These are phyloP conservation scores for Glaciozyma martinii DNA, from an alignment of 768 basidiomycete genomes.

Conservation along the genomic window DNA sequence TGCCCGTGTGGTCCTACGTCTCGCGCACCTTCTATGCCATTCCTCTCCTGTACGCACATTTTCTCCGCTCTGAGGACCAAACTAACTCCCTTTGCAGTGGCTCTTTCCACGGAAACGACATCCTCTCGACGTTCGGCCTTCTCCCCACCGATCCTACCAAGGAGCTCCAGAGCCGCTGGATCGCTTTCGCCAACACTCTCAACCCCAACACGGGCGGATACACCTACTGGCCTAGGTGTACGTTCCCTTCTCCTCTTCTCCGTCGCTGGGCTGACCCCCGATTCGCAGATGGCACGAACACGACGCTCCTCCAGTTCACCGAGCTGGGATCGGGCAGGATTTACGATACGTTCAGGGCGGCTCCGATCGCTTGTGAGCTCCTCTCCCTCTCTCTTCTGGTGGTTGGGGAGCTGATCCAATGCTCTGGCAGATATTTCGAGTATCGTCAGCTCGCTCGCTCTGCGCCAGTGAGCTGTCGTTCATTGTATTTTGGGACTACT, in stretches of 20 bases:
- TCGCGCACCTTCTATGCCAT: background rate
- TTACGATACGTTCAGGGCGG: conserved; percentile 3
- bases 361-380: conserved; percentile 3
- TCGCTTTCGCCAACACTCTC: conserved; percentile 4
- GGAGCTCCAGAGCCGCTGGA: conserved; percentile 16
- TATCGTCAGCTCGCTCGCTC: no score
- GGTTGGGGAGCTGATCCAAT: no score
- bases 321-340: conserved; percentile 1
- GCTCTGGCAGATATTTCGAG: no score
- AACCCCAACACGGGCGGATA: conserved; percentile 9
- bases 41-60: no score
- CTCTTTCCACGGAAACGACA: conserved; percentile 9
- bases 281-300: conserved; percentile 8
- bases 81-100: no score
- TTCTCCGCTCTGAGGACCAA: no score
- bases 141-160: background rate
- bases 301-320: conserved; percentile 12
- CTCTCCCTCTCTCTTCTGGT: no score
- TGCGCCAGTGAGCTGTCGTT: no score
- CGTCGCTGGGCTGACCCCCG: no score
- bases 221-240: conserved; percentile 7
- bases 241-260: background rate
- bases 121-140: conserved; percentile 1
- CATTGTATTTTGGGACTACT: no score
- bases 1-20: conserved; percentile 6